Base-by-base conservation (phyloP, 306 rosid species). In the Mimosa bimucronata region DNA sequence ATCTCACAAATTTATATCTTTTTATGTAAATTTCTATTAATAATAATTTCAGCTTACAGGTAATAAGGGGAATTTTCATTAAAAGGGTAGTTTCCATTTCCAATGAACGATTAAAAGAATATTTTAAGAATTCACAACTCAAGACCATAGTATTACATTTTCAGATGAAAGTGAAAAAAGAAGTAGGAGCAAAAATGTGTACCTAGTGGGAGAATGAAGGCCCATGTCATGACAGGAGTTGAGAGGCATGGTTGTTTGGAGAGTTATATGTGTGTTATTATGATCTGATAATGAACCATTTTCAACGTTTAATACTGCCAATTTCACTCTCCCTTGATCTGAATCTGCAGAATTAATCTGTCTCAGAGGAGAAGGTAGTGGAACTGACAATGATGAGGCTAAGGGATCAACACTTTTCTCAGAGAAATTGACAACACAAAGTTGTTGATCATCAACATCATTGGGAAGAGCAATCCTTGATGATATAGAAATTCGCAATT, bases 401-500 rank as follows among this genome's bases (percentile, higher is more conserved):
- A 25, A 53, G 4, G 28, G 6, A 21, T 9, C 18, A 26, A 26
- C 34, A 1, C 66, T 60, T 10, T 23, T 8, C 16, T 58, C 16
- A 10, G 7, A 58, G 31, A 0, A 25, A 23, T 58, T 2, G 28
- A 55, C 29, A 26, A 60, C 29, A 25, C 34, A 10, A 3, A 10
- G 31, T 8, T 58, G 18, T 0, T n/a, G 4, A 48, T 48, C 55
- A 4, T 48, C 55, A 48, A 48, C 28, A 58, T 10, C 34, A n/a
- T 23, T 34, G 5, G 75, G n/a, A 18, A 74, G 46, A 1, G 86
- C 77, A 52, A 83, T 78, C 42, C 79, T 81, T 12, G 92, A 87
- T 0, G 93, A 89, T 60, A 88, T 84, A 2, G 94, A 90, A 48
- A 90, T 83, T 14, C 94, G 90, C 80, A 88, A 30, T 28, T 84